Evolutionary conservation across 345 rosid species (phyloP).

Genomic region (Sisymbrium altissimum): DNA sequence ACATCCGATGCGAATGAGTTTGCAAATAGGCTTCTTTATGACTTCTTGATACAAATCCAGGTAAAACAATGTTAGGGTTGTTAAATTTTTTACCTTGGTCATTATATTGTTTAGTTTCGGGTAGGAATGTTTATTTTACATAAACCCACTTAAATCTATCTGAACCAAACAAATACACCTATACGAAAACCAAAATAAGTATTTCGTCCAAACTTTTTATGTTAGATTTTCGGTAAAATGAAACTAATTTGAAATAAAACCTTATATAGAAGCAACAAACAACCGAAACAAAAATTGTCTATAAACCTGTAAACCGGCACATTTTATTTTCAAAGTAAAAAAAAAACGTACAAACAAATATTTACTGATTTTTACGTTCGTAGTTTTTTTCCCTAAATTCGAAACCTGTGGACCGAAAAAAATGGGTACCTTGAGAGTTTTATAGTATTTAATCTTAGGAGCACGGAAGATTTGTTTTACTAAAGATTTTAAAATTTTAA

Average conservation of each 20-base stretch:
- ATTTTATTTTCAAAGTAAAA: too few species aligned
- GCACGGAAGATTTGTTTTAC: neutral
- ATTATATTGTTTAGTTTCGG: neutral
- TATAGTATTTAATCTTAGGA: neutral
- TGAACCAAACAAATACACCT: neutral
- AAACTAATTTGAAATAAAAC: neutral
- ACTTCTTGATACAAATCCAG: conserved; percentile 13
- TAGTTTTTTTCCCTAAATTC: too few species aligned
- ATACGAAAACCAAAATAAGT: neutral
- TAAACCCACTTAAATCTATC: neutral
- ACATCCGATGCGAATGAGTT: conserved; percentile 1
- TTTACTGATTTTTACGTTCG: too few species aligned
- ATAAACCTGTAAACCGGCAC: too few species aligned
- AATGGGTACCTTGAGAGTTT: too few species aligned
- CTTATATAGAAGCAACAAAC: neutral
- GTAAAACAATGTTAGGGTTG: neutral
- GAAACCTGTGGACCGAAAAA: too few species aligned
- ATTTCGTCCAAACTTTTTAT: too few species aligned
- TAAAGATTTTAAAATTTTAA: neutral
- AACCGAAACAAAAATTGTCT: neutral
- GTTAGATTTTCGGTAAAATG: neutral
- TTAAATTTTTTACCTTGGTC: neutral
- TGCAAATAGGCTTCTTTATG: conserved; percentile 22
- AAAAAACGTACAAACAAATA: too few species aligned
- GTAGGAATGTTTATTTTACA: neutral